phyloP scores from a whole-genome alignment of 1,284 basidiomycete genomes.

The Cutaneotrichosporon cyanovorans region DNA sequence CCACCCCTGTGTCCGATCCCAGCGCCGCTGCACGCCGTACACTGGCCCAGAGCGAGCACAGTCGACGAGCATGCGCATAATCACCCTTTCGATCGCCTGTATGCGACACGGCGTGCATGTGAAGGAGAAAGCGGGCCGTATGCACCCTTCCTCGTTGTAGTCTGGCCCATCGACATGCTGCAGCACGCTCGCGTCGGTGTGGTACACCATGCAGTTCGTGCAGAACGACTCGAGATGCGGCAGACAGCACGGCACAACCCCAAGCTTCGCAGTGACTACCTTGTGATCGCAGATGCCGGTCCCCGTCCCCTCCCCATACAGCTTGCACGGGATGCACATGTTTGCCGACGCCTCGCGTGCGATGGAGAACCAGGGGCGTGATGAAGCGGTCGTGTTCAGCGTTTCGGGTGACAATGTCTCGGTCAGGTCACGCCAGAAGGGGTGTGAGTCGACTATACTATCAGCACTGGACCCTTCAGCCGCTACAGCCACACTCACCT shows the following conservation, averaged over 20 bases:
- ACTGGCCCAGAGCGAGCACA: constrained; percentile 15
- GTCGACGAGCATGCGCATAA: constrained; percentile 6
- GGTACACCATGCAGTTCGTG: constrained; percentile 16
- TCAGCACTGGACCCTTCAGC: background rate
- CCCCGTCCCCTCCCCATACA: background rate
- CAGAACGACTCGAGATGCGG: constrained; percentile 18
- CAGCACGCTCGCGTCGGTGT: background rate
- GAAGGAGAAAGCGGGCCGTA: background rate
- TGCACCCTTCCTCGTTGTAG: constrained; percentile 11
- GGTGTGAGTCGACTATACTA: constrained; percentile 24
- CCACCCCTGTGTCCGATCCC: background rate
- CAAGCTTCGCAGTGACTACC: constrained; percentile 10
- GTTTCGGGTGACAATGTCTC: constrained; percentile 4
- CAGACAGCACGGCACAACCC: constrained; percentile 19
- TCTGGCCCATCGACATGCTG: background rate
- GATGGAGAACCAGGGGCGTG: background rate
- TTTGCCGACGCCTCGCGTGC: background rate
- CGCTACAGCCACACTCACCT: constrained; percentile 20
- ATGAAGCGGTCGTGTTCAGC: background rate
- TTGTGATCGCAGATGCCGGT: background rate
- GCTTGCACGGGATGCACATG: constrained; percentile 12
- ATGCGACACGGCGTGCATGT: constrained; percentile 18
- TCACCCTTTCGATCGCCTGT: constrained; percentile 2
- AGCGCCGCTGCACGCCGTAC: constrained; percentile 8
- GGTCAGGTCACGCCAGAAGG: constrained; percentile 24